phyloP scores from a whole-genome alignment of 257 asterid species.

The Rubia yunnanensis region DNA sequence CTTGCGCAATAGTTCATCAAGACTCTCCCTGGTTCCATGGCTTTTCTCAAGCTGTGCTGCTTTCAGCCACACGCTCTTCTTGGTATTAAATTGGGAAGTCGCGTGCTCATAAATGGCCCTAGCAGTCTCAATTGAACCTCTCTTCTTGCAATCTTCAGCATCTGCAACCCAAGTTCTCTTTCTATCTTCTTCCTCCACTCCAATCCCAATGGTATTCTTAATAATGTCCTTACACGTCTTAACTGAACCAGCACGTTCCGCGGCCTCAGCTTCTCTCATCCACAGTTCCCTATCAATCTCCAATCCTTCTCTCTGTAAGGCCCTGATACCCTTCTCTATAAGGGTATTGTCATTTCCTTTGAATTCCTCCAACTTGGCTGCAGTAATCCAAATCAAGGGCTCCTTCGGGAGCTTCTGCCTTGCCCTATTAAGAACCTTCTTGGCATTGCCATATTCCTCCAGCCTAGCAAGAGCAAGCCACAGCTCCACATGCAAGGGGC shows the following conservation, averaged over 20 bases:
- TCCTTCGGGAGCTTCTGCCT: conserved; percentile 77
- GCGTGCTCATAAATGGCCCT: conserved; percentile 83
- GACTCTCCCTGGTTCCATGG: conserved; percentile 79
- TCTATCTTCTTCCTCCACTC: conserved; percentile 93
- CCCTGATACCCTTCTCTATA: conserved; percentile 71
- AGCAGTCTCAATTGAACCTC: conserved; percentile 89
- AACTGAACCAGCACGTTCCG: conserved; percentile 89
- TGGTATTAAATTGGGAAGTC: conserved; percentile 65
- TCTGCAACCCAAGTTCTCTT: conserved; percentile 98
- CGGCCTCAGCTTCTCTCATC: conserved; percentile 97
- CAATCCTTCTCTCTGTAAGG: conserved; percentile 76
- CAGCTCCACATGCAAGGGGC: conserved; percentile 43
- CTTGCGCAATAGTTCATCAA: conserved; percentile 67
- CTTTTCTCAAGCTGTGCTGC: conserved; percentile 98
- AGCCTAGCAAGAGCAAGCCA: conserved; percentile 91
- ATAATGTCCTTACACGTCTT: conserved; percentile 82
- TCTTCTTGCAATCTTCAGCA: conserved; percentile 90
- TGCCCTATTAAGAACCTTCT: conserved; percentile 77
- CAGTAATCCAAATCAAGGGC: conserved; percentile 89
- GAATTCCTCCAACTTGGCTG: conserved; percentile 90
- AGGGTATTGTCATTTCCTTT: conserved; percentile 79
- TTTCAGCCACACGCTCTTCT: conserved; percentile 96
- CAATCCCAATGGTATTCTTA: conserved; percentile 63
- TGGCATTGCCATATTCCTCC: conserved; percentile 72
- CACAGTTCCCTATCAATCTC: conserved; percentile 85